These are phyloP conservation scores for Zoysia japonica DNA, from an alignment of 176 grass and related monocot species.

Conservation along the genomic window DNA sequence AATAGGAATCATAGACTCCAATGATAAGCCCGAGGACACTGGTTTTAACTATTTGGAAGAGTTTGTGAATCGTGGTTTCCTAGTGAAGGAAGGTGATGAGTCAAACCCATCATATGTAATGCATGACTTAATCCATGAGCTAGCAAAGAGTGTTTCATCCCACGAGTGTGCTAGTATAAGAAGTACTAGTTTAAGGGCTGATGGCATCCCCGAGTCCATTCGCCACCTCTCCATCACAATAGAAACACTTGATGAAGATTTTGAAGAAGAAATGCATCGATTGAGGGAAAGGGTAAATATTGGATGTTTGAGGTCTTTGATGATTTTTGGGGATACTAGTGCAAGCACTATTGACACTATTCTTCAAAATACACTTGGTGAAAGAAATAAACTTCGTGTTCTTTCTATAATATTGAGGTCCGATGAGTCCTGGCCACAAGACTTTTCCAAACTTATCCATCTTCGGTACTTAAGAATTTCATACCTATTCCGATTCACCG, in stretches of 20 bases:
- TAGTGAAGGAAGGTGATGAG: neutral
- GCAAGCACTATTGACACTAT: neutral
- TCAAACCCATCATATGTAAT: neutral
- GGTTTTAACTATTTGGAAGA: neutral
- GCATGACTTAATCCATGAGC: slow-evolving; percentile 23
- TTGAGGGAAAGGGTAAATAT: neutral
- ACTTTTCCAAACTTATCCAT: slow-evolving; percentile 23
- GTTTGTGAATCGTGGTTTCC: slow-evolving; percentile 7
- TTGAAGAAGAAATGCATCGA: slow-evolving; percentile 15
- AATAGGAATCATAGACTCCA: slow-evolving; percentile 2
- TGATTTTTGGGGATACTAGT: neutral
- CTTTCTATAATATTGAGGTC: neutral
- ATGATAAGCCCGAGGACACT: neutral
- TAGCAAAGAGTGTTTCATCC: neutral
- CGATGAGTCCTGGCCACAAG: neutral
- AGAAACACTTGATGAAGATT: neutral
- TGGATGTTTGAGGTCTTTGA: neutral
- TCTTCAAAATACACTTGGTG: neutral
- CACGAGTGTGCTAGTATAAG: neutral
- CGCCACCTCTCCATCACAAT: neutral
- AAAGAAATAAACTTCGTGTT: neutral
- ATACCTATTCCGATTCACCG: too few species aligned
- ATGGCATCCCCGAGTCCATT: neutral
- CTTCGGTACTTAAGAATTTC: neutral
- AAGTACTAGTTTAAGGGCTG: neutral